A percentile compares a stretch with the other conserved stretches of the same genome.
Conservation (phyloP, 2,329 filamentous ascomycete genomes). For the Esteya vermicola region DNA sequence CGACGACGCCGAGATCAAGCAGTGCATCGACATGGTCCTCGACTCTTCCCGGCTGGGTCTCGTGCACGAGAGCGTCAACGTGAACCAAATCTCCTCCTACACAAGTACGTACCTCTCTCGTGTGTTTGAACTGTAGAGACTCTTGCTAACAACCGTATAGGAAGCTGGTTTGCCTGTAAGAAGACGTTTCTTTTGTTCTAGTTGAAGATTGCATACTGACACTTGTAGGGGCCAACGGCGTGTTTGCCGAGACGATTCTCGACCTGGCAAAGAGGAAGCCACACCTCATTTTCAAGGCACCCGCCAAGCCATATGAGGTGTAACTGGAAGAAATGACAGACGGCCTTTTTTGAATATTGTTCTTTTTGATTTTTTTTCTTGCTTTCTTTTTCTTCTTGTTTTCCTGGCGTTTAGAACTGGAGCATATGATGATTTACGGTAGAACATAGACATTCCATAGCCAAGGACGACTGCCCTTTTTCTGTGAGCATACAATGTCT, state of each 20-base stretch:
- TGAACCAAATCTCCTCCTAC: slow-evolving; percentile 51
- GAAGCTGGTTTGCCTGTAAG: slow-evolving; percentile 79
- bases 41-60: slow-evolving; percentile 63
- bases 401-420: too few relatives aligned
- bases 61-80: slow-evolving; percentile 85
- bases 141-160: slow-evolving; percentile 18
- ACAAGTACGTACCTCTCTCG: slow-evolving; percentile 45
- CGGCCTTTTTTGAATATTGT: too few relatives aligned
- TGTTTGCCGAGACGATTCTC: slow-evolving; percentile 85
- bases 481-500: too few relatives aligned
- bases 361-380: too few relatives aligned
- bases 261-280: slow-evolving; percentile 83
- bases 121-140: neutral
- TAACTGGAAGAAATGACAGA: slow-evolving; percentile 13
- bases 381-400: too few relatives aligned
- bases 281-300: slow-evolving; percentile 64
- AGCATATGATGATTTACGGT: too few relatives aligned
- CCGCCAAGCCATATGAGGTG: slow-evolving; percentile 42
- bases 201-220: slow-evolving; percentile 6
- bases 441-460: too few relatives aligned
- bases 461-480: too few relatives aligned
- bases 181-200: too few relatives aligned
- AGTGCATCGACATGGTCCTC: slow-evolving; percentile 61
- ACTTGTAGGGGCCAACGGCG: slow-evolving; percentile 66
- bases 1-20: slow-evolving; percentile 66